Evolutionary conservation across 768 basidiomycete species (phyloP), one percentile per base, ranked within the genome.

Genomic region (Cystobasidiopsis lactophilus): DNA sequence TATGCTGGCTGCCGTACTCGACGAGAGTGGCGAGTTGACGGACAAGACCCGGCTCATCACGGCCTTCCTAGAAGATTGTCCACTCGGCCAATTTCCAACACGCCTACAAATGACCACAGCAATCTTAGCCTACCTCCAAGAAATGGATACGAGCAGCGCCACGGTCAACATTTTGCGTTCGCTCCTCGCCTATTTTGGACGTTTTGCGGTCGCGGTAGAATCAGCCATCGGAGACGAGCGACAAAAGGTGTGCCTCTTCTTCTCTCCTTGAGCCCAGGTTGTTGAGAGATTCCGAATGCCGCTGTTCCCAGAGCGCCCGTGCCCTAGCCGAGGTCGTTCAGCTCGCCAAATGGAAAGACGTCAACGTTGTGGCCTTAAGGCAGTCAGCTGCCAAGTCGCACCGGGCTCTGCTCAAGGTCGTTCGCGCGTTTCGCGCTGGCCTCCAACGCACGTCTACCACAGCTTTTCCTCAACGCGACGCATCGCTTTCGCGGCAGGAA

Each of bases 271-370:
- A 11, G 19, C 19, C 11, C 7, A 7, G 19, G 23, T 11, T 43
- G 41, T 19, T 53, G 21, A 69, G 73, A 59, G 31, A 64, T 4
- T 57, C 57, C 18, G n/a, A 26, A 51, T 54, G 11, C 29, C 24
- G 27, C n/a, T 10, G 3, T 30, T 19, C 31, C 19, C 48, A 55
- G 27, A 19, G 40, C 35, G 38, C 21, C 16, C 21, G 21, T 59
- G 82, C 89, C 52, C 74, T 95, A 49, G 75, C 72, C 53, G 77
- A 75, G 40, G 79, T 86, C 63, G 80, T 96, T 70, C 91, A 88
- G 66, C 72, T 98, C 41, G 93, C 93, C 1, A 95, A 88, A 62
- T 96, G 93, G 93, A 93, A 83, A 66, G 93, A 98, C 63, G 71
- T 88, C 63, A 98, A 96, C 61, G 82, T 96, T 10, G 80, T 84